Percentiles rank a stretch among this genome's conserved stretches.
Evolutionary conservation across 148 eudicot genomes (phyloP).

Genomic region (Nepenthes mirabilis): DNA sequence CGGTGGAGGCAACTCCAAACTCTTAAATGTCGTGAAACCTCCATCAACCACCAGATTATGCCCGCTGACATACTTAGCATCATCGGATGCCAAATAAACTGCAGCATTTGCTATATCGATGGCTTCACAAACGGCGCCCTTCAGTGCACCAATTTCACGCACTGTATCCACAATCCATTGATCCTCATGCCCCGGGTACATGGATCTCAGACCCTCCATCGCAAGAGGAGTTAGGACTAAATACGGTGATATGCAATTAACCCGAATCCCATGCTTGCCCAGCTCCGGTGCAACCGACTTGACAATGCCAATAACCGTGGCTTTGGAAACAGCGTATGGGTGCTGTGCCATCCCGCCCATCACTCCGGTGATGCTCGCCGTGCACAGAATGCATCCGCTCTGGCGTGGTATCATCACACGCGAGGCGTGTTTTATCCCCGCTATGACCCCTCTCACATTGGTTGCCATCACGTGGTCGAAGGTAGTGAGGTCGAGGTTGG

Average conservation of each 20-base stretch:
- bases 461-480: slow-evolving; percentile 58
- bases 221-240: slow-evolving; percentile 53
- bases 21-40: slow-evolving; percentile 55
- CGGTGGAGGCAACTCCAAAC: slow-evolving; percentile 26
- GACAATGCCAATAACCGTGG: slow-evolving; percentile 43
- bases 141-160: slow-evolving; percentile 25
- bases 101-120: slow-evolving; percentile 73
- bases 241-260: slow-evolving; percentile 73
- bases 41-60: slow-evolving; percentile 86
- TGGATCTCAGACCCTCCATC: slow-evolving; percentile 34
- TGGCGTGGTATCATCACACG: slow-evolving; percentile 62
- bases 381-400: slow-evolving; percentile 55
- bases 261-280: slow-evolving; percentile 56
- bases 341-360: slow-evolving; percentile 73
- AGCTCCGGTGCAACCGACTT: slow-evolving; percentile 51
- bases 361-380: slow-evolving; percentile 57
- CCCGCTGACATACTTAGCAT: slow-evolving; percentile 68
- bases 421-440: slow-evolving; percentile 73
- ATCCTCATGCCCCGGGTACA: slow-evolving; percentile 38
- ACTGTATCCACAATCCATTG: slow-evolving; percentile 22
- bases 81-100: slow-evolving; percentile 60
- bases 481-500: slow-evolving; percentile 33
- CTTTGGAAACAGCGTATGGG: slow-evolving; percentile 57
- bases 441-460: slow-evolving; percentile 57
- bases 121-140: slow-evolving; percentile 48